Evolutionary conservation across 2,329 filamentous ascomycete genomes (phyloP), one percentile per base, ranked within the genome.

Genomic region (Fusarium heterosporum): DNA sequence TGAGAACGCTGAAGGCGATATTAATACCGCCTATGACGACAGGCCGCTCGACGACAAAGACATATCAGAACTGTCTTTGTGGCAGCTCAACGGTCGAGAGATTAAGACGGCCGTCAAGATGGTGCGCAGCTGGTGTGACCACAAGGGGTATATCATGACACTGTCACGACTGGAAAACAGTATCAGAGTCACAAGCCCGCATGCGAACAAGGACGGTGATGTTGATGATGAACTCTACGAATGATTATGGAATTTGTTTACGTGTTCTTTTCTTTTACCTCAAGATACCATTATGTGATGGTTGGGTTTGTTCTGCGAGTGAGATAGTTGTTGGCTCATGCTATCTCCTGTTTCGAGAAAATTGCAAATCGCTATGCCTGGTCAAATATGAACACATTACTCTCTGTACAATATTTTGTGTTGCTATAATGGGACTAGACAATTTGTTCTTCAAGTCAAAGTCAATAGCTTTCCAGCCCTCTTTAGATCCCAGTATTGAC

Each of bases 41-140:
- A 69, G 56, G 41, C 42, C 64, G 4, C 65, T 77, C 1, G 65
- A 70, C 19, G 78, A 80, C 3, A 75, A 74, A 10, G 78, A 82
- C 32, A 59, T 83, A 6, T 66, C 72, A 28, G 74, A 81, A 64
- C 72, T 84, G 12, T 73, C 75, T 4, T 71, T 76, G 22, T 81
- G 77, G 80, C 72, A 76, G 57, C 75, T 82, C 55, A 84, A 83
- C 45, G 82, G 79, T 6, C 73, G 80, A 22, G 78, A 82, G 75
- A 84, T 83, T 66, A 83, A 83, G 72, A 82, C 78, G 55, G 79
- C 78, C 10, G 75, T 83, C 68, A 79, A 82, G 73, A 82, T 83
- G 81, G 79, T 78, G 2, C 73, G 74, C 49, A 78, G 72, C 19
- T 83, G 81, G 81, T 84, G 81, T 66, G 74, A 78, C 32, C 74